These are phyloP conservation scores for Penicillium coffeae DNA, from an alignment of 495 filamentous ascomycete species.

Conservation along the genomic window DNA sequence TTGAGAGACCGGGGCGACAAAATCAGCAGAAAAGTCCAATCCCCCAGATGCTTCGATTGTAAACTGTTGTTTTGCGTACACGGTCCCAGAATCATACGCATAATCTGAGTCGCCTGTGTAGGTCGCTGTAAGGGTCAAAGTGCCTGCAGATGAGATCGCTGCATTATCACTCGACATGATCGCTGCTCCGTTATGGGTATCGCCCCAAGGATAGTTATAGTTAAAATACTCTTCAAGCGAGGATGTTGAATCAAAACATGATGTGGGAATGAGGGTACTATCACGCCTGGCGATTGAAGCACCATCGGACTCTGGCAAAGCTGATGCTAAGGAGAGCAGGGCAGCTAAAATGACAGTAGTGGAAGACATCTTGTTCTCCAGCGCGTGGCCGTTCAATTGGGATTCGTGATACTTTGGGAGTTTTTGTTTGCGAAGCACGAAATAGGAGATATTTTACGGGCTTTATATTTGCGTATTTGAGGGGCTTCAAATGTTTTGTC, in stretches of 20 bases:
- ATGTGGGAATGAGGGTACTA: constrained; percentile 47
- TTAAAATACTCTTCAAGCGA: constrained; percentile 49
- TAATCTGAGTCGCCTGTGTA: constrained; percentile 51
- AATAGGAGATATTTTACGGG: no score
- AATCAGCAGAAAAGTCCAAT: constrained; percentile 32
- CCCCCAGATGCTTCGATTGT: constrained; percentile 21
- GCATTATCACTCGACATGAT: constrained; percentile 55
- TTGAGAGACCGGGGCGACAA: constrained; percentile 45
- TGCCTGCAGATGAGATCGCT: constrained; percentile 44
- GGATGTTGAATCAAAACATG: constrained; percentile 49
- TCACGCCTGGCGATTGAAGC: constrained; percentile 11
- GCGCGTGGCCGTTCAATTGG: no score
- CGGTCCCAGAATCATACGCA: constrained; percentile 29
- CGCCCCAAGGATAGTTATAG: constrained; percentile 49
- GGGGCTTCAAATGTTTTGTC: no score
- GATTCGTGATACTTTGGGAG: no score
- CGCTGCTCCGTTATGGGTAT: constrained; percentile 53
- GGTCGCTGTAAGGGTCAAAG: constrained; percentile 22
- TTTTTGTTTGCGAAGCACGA: no score
- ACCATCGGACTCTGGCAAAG: constrained; percentile 1
- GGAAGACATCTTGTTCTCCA: background rate
- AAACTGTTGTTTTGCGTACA: constrained; percentile 20
- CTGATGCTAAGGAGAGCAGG: constrained; percentile 17
- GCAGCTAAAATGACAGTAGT: constrained; percentile 1
- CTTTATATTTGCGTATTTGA: no score